Base-by-base conservation (phyloP, 352 stramenopile genomes). In the Globisporangium cystogenes region DNA sequence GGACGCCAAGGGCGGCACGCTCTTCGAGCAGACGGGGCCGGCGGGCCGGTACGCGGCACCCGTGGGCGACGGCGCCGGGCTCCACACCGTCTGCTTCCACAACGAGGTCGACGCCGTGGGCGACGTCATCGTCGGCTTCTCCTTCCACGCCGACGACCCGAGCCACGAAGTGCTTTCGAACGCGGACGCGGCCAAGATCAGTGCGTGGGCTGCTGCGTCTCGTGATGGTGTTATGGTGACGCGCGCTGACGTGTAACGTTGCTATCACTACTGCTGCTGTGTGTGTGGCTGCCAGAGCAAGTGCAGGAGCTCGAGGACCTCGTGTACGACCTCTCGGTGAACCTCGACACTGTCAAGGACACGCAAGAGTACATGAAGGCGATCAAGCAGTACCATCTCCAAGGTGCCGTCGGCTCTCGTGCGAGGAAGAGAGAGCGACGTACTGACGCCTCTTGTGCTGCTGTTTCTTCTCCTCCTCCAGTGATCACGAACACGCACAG, bases 141-240 rank as follows among this genome's bases (percentile, higher is more conserved):
- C 84, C 4, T 87, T 95, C 55, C 84, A 95, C 64, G 82, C 82
- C 7, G 82, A 93, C 62, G 82, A 92, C 57, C 84, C 84, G 24
- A 79, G 62, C 35, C 82, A 93, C 59, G 84, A 93, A 44, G 84
- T 95, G 67, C 66, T 95, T 29, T 95, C 84, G 42, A 95, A 95
- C 51, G 84, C 84, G 15, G 84, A 95, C 54, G 82, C 84, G 26
- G 86, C 84, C 57, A 91, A 89, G 60, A 95, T 95, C 76, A 87
- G 84, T 94, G 69, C 72, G 76, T 86, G 6, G 10, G 26, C 26
- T 29, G 5, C 20, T 23, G n/a, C n/a, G 8, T 42, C 12, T 48
- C 20, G 10, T 35, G 16, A 1, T n/a, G n/a, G 10, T 20, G 6
- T n/a, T n/a, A n/a, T n/a, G n/a, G n/a, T n/a, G n/a, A n/a, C n/a